Conservation (phyloP, 2,329 filamentous ascomycete species). For the Fusarium praegraminearum region DNA sequence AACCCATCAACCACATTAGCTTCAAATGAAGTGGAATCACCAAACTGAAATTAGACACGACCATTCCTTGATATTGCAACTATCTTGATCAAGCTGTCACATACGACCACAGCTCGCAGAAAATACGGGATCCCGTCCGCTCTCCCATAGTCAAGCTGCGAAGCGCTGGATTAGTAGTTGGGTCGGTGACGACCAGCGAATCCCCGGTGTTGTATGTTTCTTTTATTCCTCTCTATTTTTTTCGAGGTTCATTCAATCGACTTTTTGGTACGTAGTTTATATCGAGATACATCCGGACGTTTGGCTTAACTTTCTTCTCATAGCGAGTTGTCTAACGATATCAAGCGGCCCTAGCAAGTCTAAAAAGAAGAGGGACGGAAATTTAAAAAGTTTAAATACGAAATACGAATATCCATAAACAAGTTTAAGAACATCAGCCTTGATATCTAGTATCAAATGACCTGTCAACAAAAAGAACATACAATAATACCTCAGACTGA, state of each 20-base stretch:
- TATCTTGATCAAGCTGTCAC: neutral
- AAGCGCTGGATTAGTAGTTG: constrained; percentile 21
- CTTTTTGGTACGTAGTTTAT: neutral
- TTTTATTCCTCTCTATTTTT: neutral
- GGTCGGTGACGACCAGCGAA: neutral
- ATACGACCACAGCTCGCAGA: constrained; percentile 31
- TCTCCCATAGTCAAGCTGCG: constrained; percentile 25
- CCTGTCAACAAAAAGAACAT: neutral
- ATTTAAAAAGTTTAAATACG: constrained; percentile 28
- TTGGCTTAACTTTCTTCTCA: neutral
- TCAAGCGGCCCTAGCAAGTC: neutral
- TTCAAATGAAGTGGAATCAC: neutral
- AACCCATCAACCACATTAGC: neutral
- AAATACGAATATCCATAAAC: constrained; percentile 19
- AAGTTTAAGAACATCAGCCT: neutral
- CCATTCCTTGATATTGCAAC: neutral
- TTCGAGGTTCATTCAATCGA: neutral
- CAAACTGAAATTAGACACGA: fast-evolving
- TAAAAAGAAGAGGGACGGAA: neutral
- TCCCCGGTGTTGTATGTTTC: neutral
- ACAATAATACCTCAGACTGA: neutral
- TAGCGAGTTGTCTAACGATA: neutral
- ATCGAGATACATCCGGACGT: neutral
- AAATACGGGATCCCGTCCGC: constrained; percentile 33
- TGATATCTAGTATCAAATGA: neutral